phyloP scores from a whole-genome alignment of 352 stramenopile genomes.

The Pythium phragmiticola region DNA sequence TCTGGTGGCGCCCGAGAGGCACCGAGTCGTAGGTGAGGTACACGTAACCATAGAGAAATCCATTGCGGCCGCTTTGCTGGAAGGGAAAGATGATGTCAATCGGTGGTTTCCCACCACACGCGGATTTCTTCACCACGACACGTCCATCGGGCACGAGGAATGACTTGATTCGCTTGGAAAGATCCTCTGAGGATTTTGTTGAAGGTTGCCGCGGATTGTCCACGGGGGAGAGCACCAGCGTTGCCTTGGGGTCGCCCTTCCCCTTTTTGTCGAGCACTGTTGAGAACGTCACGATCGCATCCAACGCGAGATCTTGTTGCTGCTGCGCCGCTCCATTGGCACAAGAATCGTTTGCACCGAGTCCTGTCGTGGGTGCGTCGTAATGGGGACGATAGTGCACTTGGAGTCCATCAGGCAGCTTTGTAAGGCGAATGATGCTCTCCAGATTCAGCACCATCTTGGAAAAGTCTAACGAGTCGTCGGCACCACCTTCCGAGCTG shows the following conservation, averaged over 20 bases:
- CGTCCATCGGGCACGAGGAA: slow-evolving; percentile 72
- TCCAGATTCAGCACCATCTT: slow-evolving; percentile 76
- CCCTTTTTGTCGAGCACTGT: slow-evolving; percentile 29
- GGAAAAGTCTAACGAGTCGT: slow-evolving; percentile 36
- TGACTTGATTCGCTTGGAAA: slow-evolving; percentile 56
- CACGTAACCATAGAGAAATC: slow-evolving; percentile 73
- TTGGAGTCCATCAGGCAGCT: slow-evolving; percentile 73
- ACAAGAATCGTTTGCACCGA: slow-evolving; percentile 5
- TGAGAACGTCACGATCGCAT: slow-evolving; percentile 62
- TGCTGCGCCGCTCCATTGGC: neutral
- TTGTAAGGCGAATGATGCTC: slow-evolving; percentile 83
- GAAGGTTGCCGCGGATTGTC: neutral
- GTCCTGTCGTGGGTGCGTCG: slow-evolving; percentile 35
- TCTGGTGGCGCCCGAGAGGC: slow-evolving; percentile 36
- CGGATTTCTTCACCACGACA: slow-evolving; percentile 37
- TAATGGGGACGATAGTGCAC: slow-evolving; percentile 83
- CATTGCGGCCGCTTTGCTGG: slow-evolving; percentile 71
- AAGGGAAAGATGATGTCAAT: slow-evolving; percentile 69
- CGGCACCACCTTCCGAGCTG: slow-evolving; percentile 44
- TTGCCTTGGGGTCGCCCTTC: slow-evolving; percentile 16
- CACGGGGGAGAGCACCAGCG: neutral
- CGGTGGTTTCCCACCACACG: slow-evolving; percentile 34
- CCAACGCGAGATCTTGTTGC: slow-evolving; percentile 15
- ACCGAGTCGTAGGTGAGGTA: slow-evolving; percentile 74
- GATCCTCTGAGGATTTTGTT: slow-evolving; percentile 42